These are phyloP conservation scores for Cercospora zeae-maydis DNA, from an alignment of 2,329 filamentous ascomycete genomes.

Conservation along the genomic window DNA sequence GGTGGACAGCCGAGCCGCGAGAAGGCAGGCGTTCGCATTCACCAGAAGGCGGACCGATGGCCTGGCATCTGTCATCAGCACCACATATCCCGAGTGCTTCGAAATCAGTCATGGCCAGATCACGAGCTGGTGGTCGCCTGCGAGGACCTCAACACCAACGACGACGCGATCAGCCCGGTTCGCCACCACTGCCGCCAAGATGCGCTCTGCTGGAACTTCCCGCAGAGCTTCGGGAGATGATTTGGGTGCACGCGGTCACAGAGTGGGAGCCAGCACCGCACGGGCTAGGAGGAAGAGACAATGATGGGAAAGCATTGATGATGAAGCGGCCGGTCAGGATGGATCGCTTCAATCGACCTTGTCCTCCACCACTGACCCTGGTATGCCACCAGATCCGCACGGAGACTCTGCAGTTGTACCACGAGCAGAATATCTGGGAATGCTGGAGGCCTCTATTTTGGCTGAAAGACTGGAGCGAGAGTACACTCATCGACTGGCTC, in stretches of 20 bases:
- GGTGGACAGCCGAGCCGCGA: background rate
- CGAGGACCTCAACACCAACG: background rate
- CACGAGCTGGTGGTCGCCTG: background rate
- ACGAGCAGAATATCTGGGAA: constrained; percentile 27
- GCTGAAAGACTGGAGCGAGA: constrained; percentile 24
- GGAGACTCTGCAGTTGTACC: constrained; percentile 28
- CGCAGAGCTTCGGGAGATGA: constrained; percentile 24
- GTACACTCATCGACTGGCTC: constrained; percentile 28
- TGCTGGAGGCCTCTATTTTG: constrained; percentile 29
- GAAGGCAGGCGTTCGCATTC: background rate
- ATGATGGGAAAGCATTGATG: background rate
- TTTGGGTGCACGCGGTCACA: constrained; percentile 23
- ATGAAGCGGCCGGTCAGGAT: constrained; percentile 22
- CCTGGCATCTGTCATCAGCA: background rate
- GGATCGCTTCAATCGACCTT: constrained; percentile 20
- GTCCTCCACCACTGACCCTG: constrained; percentile 22
- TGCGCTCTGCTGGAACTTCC: constrained; percentile 24
- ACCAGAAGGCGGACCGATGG: background rate
- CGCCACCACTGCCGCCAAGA: background rate
- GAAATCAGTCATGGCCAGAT: background rate
- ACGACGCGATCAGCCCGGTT: background rate
- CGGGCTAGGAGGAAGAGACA: background rate
- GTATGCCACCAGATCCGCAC: constrained; percentile 22
- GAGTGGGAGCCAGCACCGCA: constrained; percentile 18
- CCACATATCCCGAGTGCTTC: no score